Percentiles rank a stretch among this genome's conserved stretches.
phyloP scores from a whole-genome alignment of 116 monocot species.

The Posidonia oceanica region DNA sequence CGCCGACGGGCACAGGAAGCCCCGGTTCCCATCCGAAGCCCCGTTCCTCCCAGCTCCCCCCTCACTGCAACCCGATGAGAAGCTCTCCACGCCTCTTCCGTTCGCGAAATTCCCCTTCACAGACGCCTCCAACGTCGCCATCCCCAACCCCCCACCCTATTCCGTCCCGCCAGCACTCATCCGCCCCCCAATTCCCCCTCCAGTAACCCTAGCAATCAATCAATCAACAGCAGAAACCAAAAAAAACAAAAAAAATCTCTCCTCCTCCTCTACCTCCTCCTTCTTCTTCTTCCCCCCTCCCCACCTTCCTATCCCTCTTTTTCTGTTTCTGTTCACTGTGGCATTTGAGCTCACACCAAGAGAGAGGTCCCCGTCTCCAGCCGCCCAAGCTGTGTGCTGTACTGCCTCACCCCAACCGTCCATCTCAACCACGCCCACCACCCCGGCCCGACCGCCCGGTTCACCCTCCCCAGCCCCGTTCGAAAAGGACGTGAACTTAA shows the following conservation, averaged over 20 bases:
- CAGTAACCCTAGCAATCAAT: background rate
- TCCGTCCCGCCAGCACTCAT: background rate
- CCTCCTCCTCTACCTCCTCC: no score
- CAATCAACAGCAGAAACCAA: background rate
- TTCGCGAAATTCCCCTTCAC: constrained; percentile 14
- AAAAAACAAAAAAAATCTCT: background rate
- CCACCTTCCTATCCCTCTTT: background rate
- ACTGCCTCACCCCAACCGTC: no score
- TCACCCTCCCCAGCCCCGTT: no score
- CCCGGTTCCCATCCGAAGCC: background rate
- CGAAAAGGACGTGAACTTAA: no score
- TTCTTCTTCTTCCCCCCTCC: background rate
- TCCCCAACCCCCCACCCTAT: background rate
- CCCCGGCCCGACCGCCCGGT: no score
- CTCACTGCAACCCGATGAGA: constrained; percentile 19
- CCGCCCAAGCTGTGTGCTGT: no score
- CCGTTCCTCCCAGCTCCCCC: constrained; percentile 2
- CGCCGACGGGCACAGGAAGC: background rate
- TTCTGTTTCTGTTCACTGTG: background rate
- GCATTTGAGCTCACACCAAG: no score
- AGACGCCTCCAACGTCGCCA: constrained; percentile 35
- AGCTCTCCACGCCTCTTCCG: constrained; percentile 17
- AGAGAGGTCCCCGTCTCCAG: no score
- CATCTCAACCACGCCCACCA: no score
- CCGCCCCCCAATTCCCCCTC: background rate